These are phyloP conservation scores for Saposhnikovia divaricata DNA, from an alignment of 129 eudicot species.

Conservation along the genomic window DNA sequence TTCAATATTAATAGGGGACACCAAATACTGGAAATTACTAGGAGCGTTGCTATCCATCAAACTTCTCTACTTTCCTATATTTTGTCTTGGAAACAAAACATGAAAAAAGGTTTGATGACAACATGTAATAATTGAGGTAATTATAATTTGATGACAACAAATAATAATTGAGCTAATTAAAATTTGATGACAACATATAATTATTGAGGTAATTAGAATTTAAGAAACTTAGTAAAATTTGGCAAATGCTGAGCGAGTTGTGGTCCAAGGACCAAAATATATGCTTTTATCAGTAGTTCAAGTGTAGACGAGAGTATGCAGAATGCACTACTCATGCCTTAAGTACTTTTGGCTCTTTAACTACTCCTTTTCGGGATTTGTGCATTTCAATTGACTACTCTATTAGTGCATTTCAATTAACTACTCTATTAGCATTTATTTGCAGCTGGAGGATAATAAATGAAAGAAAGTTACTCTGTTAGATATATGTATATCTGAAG, in stretches of 20 bases:
- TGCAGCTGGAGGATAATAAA: neutral
- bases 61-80: neutral
- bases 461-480: neutral
- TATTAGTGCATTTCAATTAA: neutral
- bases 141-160: neutral
- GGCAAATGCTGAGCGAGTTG: neutral
- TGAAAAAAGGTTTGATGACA: neutral
- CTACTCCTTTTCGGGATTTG: neutral
- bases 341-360: neutral
- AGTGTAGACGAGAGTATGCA: neutral
- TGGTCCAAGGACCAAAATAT: neutral
- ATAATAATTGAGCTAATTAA: neutral
- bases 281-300: neutral
- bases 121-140: neutral
- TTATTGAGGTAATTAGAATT: neutral
- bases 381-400: neutral
- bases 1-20: neutral
- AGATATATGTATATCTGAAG: neutral
- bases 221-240: neutral
- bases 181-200: neutral
- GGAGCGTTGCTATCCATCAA: neutral
- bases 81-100: neutral
- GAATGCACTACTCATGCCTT: neutral
- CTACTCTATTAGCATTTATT: neutral
- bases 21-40: neutral